phyloP scores from a whole-genome alignment of 305 asterid genomes.

The Fraxinus angustifolia region DNA sequence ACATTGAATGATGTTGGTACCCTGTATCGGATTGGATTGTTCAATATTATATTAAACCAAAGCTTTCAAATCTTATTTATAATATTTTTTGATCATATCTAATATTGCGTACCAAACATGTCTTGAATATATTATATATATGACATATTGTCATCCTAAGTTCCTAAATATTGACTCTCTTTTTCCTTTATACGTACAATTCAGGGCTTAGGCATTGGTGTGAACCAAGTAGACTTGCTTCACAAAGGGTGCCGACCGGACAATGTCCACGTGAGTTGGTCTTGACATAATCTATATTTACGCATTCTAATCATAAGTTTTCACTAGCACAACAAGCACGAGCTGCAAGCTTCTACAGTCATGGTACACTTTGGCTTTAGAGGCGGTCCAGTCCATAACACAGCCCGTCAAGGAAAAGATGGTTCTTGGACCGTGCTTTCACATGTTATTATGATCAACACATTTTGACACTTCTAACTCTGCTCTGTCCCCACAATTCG shows the following conservation, averaged over 20 bases:
- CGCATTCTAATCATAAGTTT: background rate
- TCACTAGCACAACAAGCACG: background rate
- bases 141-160: background rate
- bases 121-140: background rate
- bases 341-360: too few species aligned
- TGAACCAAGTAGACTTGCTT: background rate
- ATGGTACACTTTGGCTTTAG: background rate
- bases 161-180: background rate
- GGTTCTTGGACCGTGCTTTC: background rate
- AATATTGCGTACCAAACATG: background rate
- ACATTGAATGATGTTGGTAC: background rate
- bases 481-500: background rate
- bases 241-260: slow-evolving; percentile 1
- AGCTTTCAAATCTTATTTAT: too few species aligned
- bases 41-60: background rate
- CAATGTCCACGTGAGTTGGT: background rate
- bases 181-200: background rate
- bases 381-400: background rate
- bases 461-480: background rate
- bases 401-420: background rate
- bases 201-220: slow-evolving; percentile 3
- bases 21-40: background rate
- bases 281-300: background rate
- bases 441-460: background rate
- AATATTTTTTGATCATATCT: background rate